phyloP scores from a whole-genome alignment of 164 flowering plant species.

The Vitis rupestris region DNA sequence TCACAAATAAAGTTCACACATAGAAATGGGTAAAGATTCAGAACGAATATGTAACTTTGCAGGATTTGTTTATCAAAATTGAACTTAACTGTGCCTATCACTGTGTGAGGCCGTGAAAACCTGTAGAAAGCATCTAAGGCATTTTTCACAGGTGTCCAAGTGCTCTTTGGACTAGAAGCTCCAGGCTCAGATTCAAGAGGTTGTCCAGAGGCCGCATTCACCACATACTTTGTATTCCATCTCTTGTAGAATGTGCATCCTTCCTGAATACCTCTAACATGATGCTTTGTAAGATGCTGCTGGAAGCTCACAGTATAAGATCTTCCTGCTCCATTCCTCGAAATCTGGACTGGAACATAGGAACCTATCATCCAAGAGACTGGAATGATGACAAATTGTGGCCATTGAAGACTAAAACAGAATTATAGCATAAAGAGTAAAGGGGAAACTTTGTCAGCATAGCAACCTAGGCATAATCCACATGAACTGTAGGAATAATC shows the following conservation, averaged over 20 bases:
- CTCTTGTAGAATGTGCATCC: constrained; percentile 14
- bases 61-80: neutral
- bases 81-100: constrained; percentile 89
- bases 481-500: too few relatives aligned
- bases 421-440: neutral
- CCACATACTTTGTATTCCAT: constrained; percentile 19
- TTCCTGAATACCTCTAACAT: constrained; percentile 8
- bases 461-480: too few relatives aligned
- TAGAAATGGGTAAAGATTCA: neutral
- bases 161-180: constrained; percentile 32
- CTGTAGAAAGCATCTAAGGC: constrained; percentile 68
- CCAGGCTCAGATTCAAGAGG: constrained; percentile 59
- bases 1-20: constrained; percentile 2
- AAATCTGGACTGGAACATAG: constrained; percentile 21
- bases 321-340: constrained; percentile 21
- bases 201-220: constrained; percentile 53
- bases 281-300: constrained; percentile 18
- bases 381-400: constrained; percentile 8
- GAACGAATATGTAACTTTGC: neutral
- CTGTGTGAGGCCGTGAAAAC: constrained; percentile 91
- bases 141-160: constrained; percentile 29
- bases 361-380: constrained; percentile 16
- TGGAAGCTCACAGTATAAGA: constrained; percentile 16
- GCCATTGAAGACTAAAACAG: neutral
- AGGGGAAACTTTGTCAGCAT: too few relatives aligned